Base-by-base conservation (phyloP, 192 early-diverging fungal genomes). In the Chytriomyces sp. region DNA sequence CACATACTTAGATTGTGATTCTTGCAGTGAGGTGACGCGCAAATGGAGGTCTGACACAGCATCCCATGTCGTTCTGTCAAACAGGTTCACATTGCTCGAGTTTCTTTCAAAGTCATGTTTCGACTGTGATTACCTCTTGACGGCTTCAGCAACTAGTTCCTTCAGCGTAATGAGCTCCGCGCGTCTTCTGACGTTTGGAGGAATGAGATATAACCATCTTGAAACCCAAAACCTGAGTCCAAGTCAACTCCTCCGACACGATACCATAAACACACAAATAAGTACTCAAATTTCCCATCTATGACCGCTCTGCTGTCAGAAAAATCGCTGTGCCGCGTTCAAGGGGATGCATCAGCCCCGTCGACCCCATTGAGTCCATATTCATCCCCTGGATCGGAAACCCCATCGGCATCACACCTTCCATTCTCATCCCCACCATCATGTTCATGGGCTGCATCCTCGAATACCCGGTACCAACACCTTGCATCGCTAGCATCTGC, bases 181-280 rank as follows among this genome's bases (percentile, higher is more conserved):
- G n/a, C n/a, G n/a, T n/a, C n/a, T n/a, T n/a, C 30, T 70, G 41
- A 22, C 68, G 54, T 41, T 70, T 70, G 44, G 56, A 59, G 68
- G 32, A 39, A n/a, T 52, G 3, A n/a, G n/a, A 30, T 5, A 32
- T n/a, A 3, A 4, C 31, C 34, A 26, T 6, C 17, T 3, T 19
- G 3, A 62, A 52, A 44, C 44, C 8, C 4, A 39, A 22, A 17
- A n/a, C n/a, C n/a, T n/a, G n/a, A n/a, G n/a, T n/a, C n/a, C n/a
- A 52, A 1, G 28, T n/a, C 17, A 14, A 3, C 41, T 10, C n/a
- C 41, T n/a, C 17, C 14, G 22, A 49, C 41, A 49, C 10, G 41
- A 49, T 49, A 49, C 44, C 14, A 14, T 14, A 44, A 10, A 19
- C 14, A 49, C 19, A 62, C 14, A 65, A 32, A 31, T 19, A 59